Evolutionary conservation across 163 green algal genomes (phyloP), one percentile per base, ranked within the genome.

Genomic region (Scenedesmus sp.): DNA sequence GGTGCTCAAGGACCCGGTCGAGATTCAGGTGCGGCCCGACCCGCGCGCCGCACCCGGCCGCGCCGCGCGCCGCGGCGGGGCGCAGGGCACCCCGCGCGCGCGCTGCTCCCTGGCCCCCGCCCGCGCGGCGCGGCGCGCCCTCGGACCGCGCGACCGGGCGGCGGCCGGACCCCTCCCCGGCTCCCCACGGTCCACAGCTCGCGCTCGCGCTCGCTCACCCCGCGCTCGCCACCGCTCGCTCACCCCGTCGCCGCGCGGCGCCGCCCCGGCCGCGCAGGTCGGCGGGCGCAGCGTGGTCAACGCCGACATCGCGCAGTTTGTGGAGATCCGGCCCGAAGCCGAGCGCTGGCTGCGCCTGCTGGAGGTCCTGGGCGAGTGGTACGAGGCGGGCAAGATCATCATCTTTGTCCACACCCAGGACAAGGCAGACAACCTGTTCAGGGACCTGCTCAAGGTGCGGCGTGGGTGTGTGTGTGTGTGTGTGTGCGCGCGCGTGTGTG

Each of bases 351-450:
- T 97, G 78, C 90, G 96, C 31, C 84, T 98, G 69, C 92, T 99
- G 73, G 95, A 99, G 88, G 82, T 98, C 0, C 85, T 98, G 58
- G 94, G 94, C 0, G 92, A 97, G 77, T 97, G 92, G 90, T 96
- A 94, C 80, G 93, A 96, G 81, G 75, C 78, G 5, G 92, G 91
- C 77, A 97, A 98, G 90, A 81, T 97, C 47, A 87, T 98, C 53
- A 89, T 99, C 31, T 99, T 99, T 82, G 95, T 99, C 31, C 83
- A 93, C 53, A 92, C 76, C 17, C 95, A 99, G 87, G 95, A 98
- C 28, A 89, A 91, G 63, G 97, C 91, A 66, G 94, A 98, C 89
- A 90, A 84, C 67, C 87, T 98, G 17, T 98, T 98, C 90, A 75
- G 92, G 31, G 94, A 99, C 85, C 89, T 99, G 31, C 90, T 98